These are phyloP conservation scores for Globisporangium echinulatum DNA, from an alignment of 352 stramenopile genomes.

Conservation along the genomic window DNA sequence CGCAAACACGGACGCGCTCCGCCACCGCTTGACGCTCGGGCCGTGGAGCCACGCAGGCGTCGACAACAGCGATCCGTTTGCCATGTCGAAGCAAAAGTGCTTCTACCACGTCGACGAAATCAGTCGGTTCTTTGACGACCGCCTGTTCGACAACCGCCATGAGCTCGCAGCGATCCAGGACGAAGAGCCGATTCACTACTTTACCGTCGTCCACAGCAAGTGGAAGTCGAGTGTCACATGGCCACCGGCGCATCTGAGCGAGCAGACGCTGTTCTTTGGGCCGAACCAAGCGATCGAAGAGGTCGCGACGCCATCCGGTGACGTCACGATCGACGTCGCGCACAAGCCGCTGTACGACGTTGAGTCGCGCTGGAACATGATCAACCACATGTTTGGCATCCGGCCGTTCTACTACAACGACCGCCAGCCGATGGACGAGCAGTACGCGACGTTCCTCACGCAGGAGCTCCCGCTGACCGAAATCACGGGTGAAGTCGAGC, in stretches of 20 bases:
- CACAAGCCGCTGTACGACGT: conserved; percentile 38
- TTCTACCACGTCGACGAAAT: conserved; percentile 82
- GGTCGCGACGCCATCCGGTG: conserved; percentile 26
- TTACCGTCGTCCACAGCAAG: conserved; percentile 63
- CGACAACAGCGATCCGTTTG: conserved; percentile 77
- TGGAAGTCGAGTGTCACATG: conserved; percentile 63
- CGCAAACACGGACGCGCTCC: conserved; percentile 29
- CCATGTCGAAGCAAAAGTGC: conserved; percentile 76
- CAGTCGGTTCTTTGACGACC: conserved; percentile 79
- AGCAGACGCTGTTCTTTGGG: conserved; percentile 49
- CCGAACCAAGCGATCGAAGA: conserved; percentile 42
- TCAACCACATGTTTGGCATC: conserved; percentile 65
- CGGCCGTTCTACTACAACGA: conserved; percentile 79
- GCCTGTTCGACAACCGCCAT: conserved; percentile 62
- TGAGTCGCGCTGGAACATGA: conserved; percentile 67
- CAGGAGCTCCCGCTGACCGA: conserved; percentile 46
- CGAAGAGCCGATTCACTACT: conserved; percentile 79
- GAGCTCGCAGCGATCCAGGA: conserved; percentile 48
- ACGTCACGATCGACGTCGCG: conserved; percentile 31
- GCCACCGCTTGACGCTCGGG: conserved; percentile 69
- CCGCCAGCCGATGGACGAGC: conserved; percentile 35
- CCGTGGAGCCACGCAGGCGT: conserved; percentile 80
- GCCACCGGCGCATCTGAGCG: conserved; percentile 52
- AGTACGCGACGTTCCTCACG: conserved; percentile 63
- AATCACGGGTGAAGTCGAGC: conserved; percentile 63